Conservation (phyloP, 2,329 filamentous ascomycete species). For the Claviceps monticola region DNA sequence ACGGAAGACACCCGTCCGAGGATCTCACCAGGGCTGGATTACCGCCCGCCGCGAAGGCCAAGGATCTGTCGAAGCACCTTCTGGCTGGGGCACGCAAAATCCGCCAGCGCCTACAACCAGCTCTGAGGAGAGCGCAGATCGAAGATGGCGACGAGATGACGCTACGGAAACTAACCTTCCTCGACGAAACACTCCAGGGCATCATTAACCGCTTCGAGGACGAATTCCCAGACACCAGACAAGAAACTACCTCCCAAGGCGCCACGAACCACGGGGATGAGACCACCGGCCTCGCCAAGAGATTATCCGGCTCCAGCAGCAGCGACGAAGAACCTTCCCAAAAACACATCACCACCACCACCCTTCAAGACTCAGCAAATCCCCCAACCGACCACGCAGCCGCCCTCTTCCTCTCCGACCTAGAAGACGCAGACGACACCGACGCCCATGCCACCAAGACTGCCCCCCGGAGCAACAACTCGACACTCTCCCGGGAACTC, state of each 20-base stretch:
- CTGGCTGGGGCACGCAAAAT: constrained; percentile 84
- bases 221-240: constrained; percentile 80
- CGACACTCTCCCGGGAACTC: constrained; percentile 37
- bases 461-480: constrained; percentile 39
- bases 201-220: constrained; percentile 95
- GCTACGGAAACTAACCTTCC: constrained; percentile 72
- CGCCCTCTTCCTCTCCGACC: constrained; percentile 12
- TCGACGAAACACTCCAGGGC: constrained; percentile 74
- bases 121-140: constrained; percentile 59
- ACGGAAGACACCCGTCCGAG: constrained; percentile 39
- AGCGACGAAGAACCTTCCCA: constrained; percentile 10
- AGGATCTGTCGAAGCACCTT: constrained; percentile 86
- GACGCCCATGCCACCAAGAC: constrained; percentile 26
- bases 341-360: constrained; percentile 7
- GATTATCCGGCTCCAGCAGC: constrained; percentile 3
- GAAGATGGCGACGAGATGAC: constrained; percentile 57
- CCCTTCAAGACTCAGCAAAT: too few species aligned
- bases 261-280: neutral
- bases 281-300: neutral
- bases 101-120: constrained; percentile 65
- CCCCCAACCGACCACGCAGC: too few species aligned
- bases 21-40: constrained; percentile 35
- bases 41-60: constrained; percentile 47
- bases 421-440: constrained; percentile 37
- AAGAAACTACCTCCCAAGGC: constrained; percentile 10